Percentiles rank a stretch among this genome's conserved stretches.
Evolutionary conservation across 2,329 filamentous ascomycete species (phyloP).

Genomic region (Colletotrichum endophyticum): DNA sequence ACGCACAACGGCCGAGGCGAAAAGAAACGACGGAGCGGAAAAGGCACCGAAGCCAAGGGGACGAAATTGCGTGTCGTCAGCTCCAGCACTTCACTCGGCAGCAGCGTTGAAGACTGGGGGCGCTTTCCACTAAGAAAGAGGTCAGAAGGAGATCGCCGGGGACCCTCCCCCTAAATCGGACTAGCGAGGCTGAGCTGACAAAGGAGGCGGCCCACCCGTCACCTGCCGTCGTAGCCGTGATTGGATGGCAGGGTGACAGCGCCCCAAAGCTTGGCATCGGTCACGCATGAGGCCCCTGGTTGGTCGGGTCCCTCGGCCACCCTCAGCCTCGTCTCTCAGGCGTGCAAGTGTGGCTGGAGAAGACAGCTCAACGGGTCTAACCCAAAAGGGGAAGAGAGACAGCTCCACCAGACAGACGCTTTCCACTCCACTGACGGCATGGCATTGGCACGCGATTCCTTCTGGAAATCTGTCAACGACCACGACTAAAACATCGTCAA

Average conservation of each 20-base stretch:
- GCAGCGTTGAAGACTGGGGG: slow-evolving; percentile 9
- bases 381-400: not conserved
- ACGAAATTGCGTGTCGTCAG: slow-evolving; percentile 21
- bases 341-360: not conserved
- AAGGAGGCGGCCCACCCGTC: not conserved
- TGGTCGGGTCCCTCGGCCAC: not conserved
- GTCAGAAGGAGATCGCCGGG: slow-evolving; percentile 6
- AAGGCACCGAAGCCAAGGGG: slow-evolving; percentile 14
- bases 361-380: not conserved
- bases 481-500: slow-evolving; percentile 5
- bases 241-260: not conserved
- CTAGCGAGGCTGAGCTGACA: slow-evolving; percentile 21
- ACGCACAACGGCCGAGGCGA: not conserved
- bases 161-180: slow-evolving; percentile 16
- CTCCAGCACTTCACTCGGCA: not conserved
- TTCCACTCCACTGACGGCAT: slow-evolving; percentile 3
- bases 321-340: slow-evolving; percentile 2
- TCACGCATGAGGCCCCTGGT: not conserved
- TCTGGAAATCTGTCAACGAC: slow-evolving; percentile 22
- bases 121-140: not conserved
- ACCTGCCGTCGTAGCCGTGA: slow-evolving; percentile 12
- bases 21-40: not conserved
- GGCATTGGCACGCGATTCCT: not conserved
- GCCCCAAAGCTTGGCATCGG: slow-evolving; percentile 18
- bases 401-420: not conserved